Conservation (phyloP, 2,329 filamentous ascomycete species). For the Aureobasidium mangrovei region DNA sequence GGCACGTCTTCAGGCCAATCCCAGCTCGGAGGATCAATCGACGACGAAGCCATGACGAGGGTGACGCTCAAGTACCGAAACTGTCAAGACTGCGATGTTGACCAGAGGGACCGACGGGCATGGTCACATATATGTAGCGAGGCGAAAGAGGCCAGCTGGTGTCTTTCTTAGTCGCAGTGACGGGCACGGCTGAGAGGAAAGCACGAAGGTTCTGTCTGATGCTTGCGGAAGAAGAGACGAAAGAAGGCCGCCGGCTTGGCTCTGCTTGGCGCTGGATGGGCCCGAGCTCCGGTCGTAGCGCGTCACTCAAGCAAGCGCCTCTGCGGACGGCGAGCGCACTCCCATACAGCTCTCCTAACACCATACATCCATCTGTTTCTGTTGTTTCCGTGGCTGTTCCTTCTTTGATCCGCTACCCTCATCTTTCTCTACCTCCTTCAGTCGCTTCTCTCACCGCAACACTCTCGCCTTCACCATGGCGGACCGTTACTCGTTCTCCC, state of each 20-base stretch:
- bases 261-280: background rate
- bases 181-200: background rate
- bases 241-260: slow-evolving; percentile 2
- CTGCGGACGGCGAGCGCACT: background rate
- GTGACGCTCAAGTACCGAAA: background rate
- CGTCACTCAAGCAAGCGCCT: slow-evolving; percentile 2
- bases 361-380: background rate
- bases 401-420: background rate
- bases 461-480: slow-evolving; percentile 56
- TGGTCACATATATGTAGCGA: background rate
- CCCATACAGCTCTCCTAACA: too few relatives aligned
- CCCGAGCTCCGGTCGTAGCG: slow-evolving; percentile 4
- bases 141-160: slow-evolving; percentile 11
- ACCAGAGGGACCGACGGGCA: background rate
- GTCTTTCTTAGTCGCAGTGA: background rate
- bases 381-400: background rate
- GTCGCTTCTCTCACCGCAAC: background rate
- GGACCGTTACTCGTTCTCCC: slow-evolving; percentile 97
- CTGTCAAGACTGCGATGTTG: background rate
- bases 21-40: slow-evolving; percentile 29
- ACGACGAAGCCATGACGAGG: slow-evolving; percentile 35
- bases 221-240: background rate
- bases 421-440: background rate
- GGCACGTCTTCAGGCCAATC: slow-evolving; percentile 39
- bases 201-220: background rate